Conservation (phyloP, 129 eudicot genomes). For the Saussurea involucrata region DNA sequence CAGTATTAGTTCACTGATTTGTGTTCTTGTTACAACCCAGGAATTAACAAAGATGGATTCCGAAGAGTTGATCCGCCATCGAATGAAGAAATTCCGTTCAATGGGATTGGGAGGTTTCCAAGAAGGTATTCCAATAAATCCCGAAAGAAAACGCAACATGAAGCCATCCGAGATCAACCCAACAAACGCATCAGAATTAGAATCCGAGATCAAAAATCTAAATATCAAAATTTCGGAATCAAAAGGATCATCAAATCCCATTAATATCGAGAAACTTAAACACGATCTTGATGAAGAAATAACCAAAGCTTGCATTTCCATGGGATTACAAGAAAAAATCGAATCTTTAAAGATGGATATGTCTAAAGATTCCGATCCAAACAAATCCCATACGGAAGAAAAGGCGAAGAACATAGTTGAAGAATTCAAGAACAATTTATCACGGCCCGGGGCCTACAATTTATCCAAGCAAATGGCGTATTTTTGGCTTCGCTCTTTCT, state of each 20-base stretch:
- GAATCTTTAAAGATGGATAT: neutral
- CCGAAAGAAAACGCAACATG: constrained; percentile 42
- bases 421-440: constrained; percentile 26
- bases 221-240: constrained; percentile 36
- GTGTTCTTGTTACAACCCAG: constrained; percentile 21
- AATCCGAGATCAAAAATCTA: constrained; percentile 44
- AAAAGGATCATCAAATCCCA: constrained; percentile 7
- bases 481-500: too few relatives aligned
- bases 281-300: constrained; percentile 40
- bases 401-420: constrained; percentile 12
- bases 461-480: constrained; percentile 31
- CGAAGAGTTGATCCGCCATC: constrained; percentile 35
- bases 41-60: constrained; percentile 53
- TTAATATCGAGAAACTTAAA: constrained; percentile 26
- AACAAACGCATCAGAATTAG: constrained; percentile 29
- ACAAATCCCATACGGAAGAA: too few relatives aligned
- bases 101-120: constrained; percentile 35
- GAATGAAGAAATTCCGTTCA: constrained; percentile 48
- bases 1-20: too few relatives aligned
- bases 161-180: constrained; percentile 35
- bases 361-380: neutral
- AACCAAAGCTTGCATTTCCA: constrained; percentile 40
- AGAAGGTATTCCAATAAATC: constrained; percentile 44
- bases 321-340: constrained; percentile 39
- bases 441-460: constrained; percentile 24